Base-by-base conservation (phyloP, 345 rosid species). In the Sonneratia caseolaris region DNA sequence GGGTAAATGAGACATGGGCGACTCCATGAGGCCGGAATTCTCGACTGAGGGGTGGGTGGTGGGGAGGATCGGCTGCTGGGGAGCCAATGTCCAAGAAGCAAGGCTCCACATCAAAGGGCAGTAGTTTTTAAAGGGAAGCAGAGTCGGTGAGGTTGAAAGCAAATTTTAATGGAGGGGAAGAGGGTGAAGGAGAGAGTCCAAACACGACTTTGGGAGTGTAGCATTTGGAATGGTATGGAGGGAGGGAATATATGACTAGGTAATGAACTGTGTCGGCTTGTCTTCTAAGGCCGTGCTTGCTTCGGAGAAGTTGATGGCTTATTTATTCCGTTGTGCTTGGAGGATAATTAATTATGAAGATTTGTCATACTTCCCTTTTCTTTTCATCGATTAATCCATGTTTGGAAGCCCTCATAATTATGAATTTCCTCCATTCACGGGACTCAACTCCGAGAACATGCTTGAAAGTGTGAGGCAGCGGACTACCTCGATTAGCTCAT, bases 221-320 rank as follows among this genome's bases (percentile, higher is more conserved):
- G 91, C 76, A 13, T 74, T 86, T 89, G 93, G 91, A 82, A 61
- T 80, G 32, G 38, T 38, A 75, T 68, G 24, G 53, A 4, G 43
- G 66, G 68, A 73, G 81, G 75, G 85, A 81, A 86, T 85, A 74
- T 57, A 71, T 71, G 84, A 76, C 49, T 69, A 24, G 72, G 72
- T 53, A 61, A 47, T n/a, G 35, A 21, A 57, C 32, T 57, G 35
- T 56, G 82, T 76, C 76, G 71, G 71, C 62, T 76, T 76, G 76
- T 62, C 71, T 49, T 76, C 76, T 18, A 73, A 68, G 69, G 68
- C 76, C 13, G 37, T 59, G 71, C 21, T 24, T 76, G 74, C 70
- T 78, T 76, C 57, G 68, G 74, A 66, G 80, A 80, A 87, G 78
- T 71, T 69, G 77, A 76, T 71, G 51, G 43, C 69, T 38, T 75